Base-by-base conservation (phyloP, 176 grass and related monocot species). In the Oryza rufipogon region DNA sequence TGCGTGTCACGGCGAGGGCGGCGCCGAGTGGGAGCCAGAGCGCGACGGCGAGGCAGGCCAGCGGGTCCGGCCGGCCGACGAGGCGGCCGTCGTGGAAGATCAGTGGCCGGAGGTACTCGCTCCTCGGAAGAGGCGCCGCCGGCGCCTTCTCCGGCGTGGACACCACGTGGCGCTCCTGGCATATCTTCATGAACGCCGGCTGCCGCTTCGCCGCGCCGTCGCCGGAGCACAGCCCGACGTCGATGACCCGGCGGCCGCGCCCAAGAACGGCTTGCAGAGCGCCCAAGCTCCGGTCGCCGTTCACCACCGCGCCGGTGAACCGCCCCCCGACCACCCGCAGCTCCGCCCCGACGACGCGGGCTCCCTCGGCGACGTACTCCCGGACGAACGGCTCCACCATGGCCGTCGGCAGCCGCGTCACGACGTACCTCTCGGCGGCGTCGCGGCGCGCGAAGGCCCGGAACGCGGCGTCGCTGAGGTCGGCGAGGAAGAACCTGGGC, bases 81-180 rank as follows among this genome's bases (percentile, higher is more conserved):
- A 92, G 89, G n/a, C 88, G 89, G 2, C 87, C 89, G 26, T 94
- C 94, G 78, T 96, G 91, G 91, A 96, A 91, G 36, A 96, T 79
- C 38, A 96, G 64, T 13, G 88, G 88, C 22, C 56, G 70, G 0
- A 45, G 78, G 70, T 93, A 93, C 61, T 93, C 76, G 64, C 67
- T 69, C 26, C 86, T 76, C 9, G 86, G 76, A 81, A 93, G 76
- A 0, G 80, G 77, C 19, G 83, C 9, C 51, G 70, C 6, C 23
- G 66, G 30, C 17, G 67, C 48, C 11, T 88, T 69, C 58, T 81
- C 76, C 66, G 68, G 61, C 25, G 82, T 10, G 0, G 80, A 66
- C 52, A 86, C 82, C 68, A 80, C 16, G 33, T 54, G 30, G 16
- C 38, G 74, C 73, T 88, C 76, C 87, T 78, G 30, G 67, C 82